Percentiles rank a stretch among this genome's conserved stretches.
phyloP scores from a whole-genome alignment of 1,284 basidiomycete species.

The Tausonia pullulans region DNA sequence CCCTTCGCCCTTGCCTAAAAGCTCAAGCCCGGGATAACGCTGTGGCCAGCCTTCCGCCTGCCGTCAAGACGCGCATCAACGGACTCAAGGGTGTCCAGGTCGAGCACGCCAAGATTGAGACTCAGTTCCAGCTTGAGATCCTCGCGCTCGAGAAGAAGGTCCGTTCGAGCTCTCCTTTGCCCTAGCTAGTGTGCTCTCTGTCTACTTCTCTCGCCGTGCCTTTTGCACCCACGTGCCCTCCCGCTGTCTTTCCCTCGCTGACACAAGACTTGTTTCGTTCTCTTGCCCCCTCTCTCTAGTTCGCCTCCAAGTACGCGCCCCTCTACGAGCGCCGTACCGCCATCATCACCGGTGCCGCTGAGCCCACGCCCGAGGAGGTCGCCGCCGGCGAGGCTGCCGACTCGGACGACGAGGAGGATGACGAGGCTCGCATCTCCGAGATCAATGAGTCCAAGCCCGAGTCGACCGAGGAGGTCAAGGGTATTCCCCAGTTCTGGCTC shows the following conservation, averaged over 20 bases:
- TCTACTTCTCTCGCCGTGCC: background rate
- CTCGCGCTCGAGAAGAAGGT: conserved; percentile 96
- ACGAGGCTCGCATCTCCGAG: conserved; percentile 36
- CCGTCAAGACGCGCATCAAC: conserved; percentile 76
- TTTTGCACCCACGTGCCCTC: background rate
- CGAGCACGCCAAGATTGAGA: conserved; percentile 85
- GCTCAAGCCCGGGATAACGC: too few species aligned
- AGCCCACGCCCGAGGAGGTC: conserved; percentile 73
- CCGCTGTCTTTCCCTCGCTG: conserved; percentile 1
- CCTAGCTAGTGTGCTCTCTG: background rate
- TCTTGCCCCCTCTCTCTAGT: conserved; percentile 40
- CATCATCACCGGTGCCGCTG: conserved; percentile 67
- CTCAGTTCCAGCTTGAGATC: conserved; percentile 92
- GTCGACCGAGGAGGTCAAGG: conserved; percentile 35
- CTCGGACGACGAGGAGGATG: conserved; percentile 41
- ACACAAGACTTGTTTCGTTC: background rate
- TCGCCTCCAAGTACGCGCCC: conserved; percentile 71
- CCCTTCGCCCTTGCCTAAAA: background rate
- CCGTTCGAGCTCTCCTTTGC: background rate
- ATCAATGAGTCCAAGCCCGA: conserved; percentile 25
- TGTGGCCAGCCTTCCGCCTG: conserved; percentile 47
- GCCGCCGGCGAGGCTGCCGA: conserved; percentile 60
- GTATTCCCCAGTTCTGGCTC: conserved; percentile 96
- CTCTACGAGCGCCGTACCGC: conserved; percentile 76
- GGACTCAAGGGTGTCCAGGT: conserved; percentile 90